These are phyloP conservation scores for Juncus effusus DNA, from an alignment of 176 grass and related monocot genomes.

Conservation along the genomic window DNA sequence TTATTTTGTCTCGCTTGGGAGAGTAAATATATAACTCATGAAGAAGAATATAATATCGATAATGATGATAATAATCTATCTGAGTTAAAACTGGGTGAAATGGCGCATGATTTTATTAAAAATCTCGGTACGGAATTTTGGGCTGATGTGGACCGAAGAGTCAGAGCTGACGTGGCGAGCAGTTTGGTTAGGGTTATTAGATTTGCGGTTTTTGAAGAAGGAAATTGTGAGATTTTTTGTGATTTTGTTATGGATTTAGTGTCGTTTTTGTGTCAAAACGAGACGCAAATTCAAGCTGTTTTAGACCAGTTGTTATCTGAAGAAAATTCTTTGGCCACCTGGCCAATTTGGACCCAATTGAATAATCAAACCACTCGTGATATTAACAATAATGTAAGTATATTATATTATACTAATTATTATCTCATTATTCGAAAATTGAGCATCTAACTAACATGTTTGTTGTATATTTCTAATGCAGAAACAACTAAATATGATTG, in stretches of 20 bases:
- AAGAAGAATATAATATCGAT: constrained; percentile 18
- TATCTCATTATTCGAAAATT: no score
- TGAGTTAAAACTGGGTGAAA: constrained; percentile 39
- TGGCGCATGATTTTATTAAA: constrained; percentile 45
- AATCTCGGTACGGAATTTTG: constrained; percentile 58
- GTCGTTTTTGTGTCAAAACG: constrained; percentile 47
- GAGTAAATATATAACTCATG: constrained; percentile 43
- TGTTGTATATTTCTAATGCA: constrained; percentile 32
- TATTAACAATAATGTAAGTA: no score
- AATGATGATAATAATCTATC: constrained; percentile 28
- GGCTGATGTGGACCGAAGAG: constrained; percentile 40
- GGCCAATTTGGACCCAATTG: constrained; percentile 74
- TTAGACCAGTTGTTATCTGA: constrained; percentile 64
- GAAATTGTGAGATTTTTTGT: constrained; percentile 43
- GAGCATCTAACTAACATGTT: no score
- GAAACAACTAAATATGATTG: constrained; percentile 58
- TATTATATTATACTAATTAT: no score
- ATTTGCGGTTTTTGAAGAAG: constrained; percentile 55
- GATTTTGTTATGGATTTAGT: constrained; percentile 66
- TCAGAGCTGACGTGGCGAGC: constrained; percentile 46
- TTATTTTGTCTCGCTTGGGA: constrained; percentile 82
- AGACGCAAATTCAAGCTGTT: constrained; percentile 52
- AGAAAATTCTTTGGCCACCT: constrained; percentile 39
- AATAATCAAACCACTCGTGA: neutral
- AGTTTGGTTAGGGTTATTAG: constrained; percentile 75